Base-by-base conservation (phyloP, 495 filamentous ascomycete species). In the Clavariopsis aquatica region DNA sequence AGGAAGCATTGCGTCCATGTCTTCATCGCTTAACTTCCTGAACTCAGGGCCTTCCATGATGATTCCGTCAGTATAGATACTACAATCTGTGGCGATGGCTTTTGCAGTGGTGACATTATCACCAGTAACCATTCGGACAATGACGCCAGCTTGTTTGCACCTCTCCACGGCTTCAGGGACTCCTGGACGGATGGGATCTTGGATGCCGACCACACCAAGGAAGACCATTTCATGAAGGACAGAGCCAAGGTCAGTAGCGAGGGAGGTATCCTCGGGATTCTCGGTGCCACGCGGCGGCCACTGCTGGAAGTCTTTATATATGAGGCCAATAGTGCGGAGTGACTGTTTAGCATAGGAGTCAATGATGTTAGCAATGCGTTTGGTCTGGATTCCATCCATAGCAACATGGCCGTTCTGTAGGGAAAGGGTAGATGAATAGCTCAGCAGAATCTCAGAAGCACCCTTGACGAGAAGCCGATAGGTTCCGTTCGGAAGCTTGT, bases 41-140 rank as follows among this genome's bases (percentile, higher is more conserved):
- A 89, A 69, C 59, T 87, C 85, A 0, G 82, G 74, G 0, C 86
- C 87, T 45, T 80, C 76, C 23, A 84, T 71, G 17, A 64, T 49
- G 68, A 58, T 12, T 71, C 76, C 24, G 36, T 70, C 60, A 0
- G 80, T 85, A 64, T 87, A 80, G 71, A 90, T 91, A 13, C 86
- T 86, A 65, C 85, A 85, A 22, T 88, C 82, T 2, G 77, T 73
- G 5, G 87, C 87, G 61, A 91, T 90, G 2, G 87, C 85, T 63
- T 83, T 79, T 0, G 87, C 88, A 1, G 89, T 91, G 22, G 88
- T 78, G 12, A 84, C 84, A 65, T 87, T 88, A 70, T 92, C 88
- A 31, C 89, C 88, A 24, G 88, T 91, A n/a, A 69, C 84, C 87
- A 89, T 89, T 64, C 87, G 85, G 29, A 89, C 80, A 20, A 83